A percentile compares a stretch with the other conserved stretches of the same genome.
Conservation (phyloP, 2,329 filamentous ascomycete species). For the Paecilomyces sp. region DNA sequence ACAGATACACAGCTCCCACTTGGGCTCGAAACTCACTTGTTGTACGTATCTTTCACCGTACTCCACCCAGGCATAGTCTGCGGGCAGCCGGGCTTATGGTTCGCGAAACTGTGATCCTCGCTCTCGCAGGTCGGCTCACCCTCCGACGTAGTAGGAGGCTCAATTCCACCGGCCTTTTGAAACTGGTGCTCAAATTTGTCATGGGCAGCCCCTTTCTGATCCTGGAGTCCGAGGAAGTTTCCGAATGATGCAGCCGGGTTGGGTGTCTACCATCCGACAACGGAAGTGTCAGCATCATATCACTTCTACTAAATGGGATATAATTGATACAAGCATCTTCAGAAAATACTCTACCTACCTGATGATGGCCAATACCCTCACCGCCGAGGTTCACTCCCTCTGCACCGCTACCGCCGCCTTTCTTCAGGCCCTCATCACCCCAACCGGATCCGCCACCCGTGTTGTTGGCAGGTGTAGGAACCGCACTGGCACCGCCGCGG, state of each 20-base stretch:
- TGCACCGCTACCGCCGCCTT: slow-evolving; percentile 11
- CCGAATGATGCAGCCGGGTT: slow-evolving; percentile 19
- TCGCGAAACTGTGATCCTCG: slow-evolving; percentile 28
- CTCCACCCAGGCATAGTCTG: slow-evolving; percentile 24
- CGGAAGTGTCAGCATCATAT: not conserved
- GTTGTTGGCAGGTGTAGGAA: slow-evolving; percentile 24
- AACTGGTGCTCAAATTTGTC: slow-evolving; percentile 8
- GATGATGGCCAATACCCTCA: slow-evolving; percentile 17
- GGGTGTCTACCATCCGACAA: not conserved
- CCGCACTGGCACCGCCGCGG: slow-evolving; percentile 15
- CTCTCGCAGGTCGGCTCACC: slow-evolving; percentile 14
- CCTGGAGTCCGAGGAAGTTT: slow-evolving; percentile 17
- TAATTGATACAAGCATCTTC: not conserved
- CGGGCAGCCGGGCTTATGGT: slow-evolving; percentile 16
- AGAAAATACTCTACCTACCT: slow-evolving; percentile 9
- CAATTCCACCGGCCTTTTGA: slow-evolving; percentile 1
- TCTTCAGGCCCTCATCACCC: slow-evolving; percentile 15
- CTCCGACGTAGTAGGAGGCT: slow-evolving; percentile 1
- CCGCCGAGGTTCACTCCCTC: not conserved
- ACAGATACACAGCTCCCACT: not conserved
- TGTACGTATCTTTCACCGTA: slow-evolving; percentile 14
- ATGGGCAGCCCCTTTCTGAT: slow-evolving; percentile 20
- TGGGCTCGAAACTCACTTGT: not conserved
- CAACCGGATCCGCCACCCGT: slow-evolving; percentile 12
- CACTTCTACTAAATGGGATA: not conserved